Conservation (phyloP, 352 stramenopile species). For the Globisporangium radiosum region DNA sequence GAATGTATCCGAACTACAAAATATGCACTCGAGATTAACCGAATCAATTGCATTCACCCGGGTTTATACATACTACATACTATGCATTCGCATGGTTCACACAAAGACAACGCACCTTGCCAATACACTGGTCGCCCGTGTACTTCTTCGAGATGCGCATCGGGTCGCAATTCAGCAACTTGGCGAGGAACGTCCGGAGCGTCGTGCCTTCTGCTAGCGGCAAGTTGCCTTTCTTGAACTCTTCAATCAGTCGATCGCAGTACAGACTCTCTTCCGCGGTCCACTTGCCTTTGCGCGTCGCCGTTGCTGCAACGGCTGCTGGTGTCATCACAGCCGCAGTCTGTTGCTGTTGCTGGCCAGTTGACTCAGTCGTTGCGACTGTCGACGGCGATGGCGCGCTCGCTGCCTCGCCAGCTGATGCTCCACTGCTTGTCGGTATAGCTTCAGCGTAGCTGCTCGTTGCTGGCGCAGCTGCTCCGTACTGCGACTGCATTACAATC, state of each 20-base stretch:
- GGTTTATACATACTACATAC: too few species aligned
- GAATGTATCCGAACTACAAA: too few species aligned
- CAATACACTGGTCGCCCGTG: slow-evolving; percentile 96
- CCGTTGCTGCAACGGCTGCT: slow-evolving; percentile 7
- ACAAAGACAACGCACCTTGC: slow-evolving; percentile 71
- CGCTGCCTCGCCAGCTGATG: neutral
- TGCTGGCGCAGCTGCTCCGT: slow-evolving; percentile 5
- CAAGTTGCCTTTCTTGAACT: slow-evolving; percentile 97
- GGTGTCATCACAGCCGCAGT: neutral
- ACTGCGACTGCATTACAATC: slow-evolving; percentile 21
- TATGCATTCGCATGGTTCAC: too few species aligned
- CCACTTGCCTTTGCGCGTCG: slow-evolving; percentile 94
- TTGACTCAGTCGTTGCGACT: neutral
- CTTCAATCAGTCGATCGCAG: slow-evolving; percentile 94
- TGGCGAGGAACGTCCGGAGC: slow-evolving; percentile 95
- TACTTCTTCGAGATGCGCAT: slow-evolving; percentile 99
- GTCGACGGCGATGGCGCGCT: neutral
- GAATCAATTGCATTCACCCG: too few species aligned
- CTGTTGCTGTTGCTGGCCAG: neutral
- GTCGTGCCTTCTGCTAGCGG: slow-evolving; percentile 97
- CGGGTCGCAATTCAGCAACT: slow-evolving; percentile 97
- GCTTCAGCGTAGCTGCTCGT: neutral
- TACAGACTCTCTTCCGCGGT: slow-evolving; percentile 96
- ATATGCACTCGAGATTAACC: too few species aligned
- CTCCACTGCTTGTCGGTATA: too few species aligned